Evolutionary conservation across 208 protist species (phyloP).

Genomic region (Wallacemonas rigidus): DNA sequence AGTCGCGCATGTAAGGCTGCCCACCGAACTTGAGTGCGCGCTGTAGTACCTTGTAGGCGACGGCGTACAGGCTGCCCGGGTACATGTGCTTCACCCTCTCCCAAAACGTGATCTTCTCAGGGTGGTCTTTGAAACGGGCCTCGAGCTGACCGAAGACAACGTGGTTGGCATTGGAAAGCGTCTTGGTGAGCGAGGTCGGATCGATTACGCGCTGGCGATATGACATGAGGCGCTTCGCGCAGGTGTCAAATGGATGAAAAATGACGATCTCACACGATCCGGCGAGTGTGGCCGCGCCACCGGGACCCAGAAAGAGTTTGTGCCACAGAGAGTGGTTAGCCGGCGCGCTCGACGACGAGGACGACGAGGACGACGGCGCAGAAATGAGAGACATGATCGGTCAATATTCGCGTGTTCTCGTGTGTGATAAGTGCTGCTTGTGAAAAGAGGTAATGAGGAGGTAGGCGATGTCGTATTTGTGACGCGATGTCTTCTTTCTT

Average conservation of each 20-base stretch:
- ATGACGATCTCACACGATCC: constrained; percentile 75
- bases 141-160: constrained; percentile 53
- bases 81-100: constrained; percentile 66
- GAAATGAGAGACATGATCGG: not conserved
- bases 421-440: not conserved
- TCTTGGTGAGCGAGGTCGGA: constrained; percentile 23
- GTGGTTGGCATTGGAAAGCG: constrained; percentile 35
- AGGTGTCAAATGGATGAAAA: constrained; percentile 88
- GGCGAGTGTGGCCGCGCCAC: constrained; percentile 63
- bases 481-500: no score
- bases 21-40: constrained; percentile 79
- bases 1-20: constrained; percentile 75
- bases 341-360: not conserved
- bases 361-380: not conserved
- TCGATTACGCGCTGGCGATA: constrained; percentile 59
- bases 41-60: constrained; percentile 82
- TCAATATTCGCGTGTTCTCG: no score
- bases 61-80: constrained; percentile 69
- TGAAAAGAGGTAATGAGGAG: not conserved
- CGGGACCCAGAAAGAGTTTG: constrained; percentile 44
- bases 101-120: constrained; percentile 27
- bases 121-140: constrained; percentile 20
- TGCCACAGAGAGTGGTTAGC: constrained; percentile 12
- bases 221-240: constrained; percentile 86
- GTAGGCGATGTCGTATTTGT: no score